Evolutionary conservation across 345 rosid species (phyloP).

Genomic region (Angophora floribunda): DNA sequence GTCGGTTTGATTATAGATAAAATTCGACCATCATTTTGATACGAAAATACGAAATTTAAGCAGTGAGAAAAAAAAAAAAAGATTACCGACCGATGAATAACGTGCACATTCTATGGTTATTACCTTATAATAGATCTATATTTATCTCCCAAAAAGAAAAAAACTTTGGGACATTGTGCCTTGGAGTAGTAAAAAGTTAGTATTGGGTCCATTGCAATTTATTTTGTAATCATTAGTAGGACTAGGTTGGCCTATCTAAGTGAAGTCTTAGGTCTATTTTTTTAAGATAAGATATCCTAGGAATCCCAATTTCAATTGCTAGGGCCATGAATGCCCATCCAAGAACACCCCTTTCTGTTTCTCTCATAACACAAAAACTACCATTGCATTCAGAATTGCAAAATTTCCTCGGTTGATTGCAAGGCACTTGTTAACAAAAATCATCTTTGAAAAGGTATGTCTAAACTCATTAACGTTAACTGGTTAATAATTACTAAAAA

Average conservation of each 20-base stretch:
- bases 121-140: background rate
- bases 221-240: background rate
- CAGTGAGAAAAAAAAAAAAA: rapidly evolving
- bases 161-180: too few relatives aligned
- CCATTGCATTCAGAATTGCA: rapidly evolving
- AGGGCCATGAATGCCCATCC: background rate
- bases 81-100: background rate
- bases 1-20: background rate
- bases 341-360: background rate
- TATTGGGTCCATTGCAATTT: background rate
- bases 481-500: background rate
- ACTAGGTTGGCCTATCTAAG: background rate
- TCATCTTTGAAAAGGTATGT: background rate
- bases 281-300: background rate
- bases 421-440: background rate
- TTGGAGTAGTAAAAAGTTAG: rapidly evolving
- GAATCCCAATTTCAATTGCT: background rate
- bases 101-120: background rate
- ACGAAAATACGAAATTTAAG: background rate
- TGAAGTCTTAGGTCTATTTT: background rate
- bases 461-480: background rate
- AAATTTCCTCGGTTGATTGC: background rate
- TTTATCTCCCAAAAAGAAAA: rapidly evolving
- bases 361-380: rapidly evolving
- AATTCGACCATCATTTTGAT: background rate